Conservation (phyloP, 805 yeast genomes). For the Candida loeiensis region DNA sequence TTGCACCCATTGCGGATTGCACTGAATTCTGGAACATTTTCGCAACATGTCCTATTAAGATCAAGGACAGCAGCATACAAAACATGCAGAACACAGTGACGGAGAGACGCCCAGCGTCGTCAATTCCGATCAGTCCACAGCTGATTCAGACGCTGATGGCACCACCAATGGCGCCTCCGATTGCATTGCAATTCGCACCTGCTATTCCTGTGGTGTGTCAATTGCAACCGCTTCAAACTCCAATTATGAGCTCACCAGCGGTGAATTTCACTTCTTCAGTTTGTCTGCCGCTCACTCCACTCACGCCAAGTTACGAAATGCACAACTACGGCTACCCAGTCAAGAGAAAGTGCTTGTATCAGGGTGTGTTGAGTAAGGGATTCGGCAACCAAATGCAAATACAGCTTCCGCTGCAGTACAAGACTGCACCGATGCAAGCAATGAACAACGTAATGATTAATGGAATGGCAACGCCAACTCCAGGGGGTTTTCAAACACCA, state of each 20-base stretch:
- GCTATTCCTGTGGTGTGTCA: constrained; percentile 1
- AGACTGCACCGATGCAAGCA: neutral
- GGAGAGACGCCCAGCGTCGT: neutral
- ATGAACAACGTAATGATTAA: neutral
- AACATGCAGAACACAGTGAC: neutral
- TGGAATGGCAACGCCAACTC: neutral
- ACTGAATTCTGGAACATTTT: constrained; percentile 23
- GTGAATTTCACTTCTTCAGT: constrained; percentile 3
- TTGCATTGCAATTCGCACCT: constrained; percentile 1
- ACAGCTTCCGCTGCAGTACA: constrained; percentile 1
- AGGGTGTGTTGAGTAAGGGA: constrained; percentile 4
- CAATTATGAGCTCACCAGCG: constrained; percentile 5
- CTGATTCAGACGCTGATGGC: neutral
- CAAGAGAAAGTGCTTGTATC: constrained; percentile 10
- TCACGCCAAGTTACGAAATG: constrained; percentile 17
- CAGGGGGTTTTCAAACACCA: neutral
- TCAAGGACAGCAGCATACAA: neutral
- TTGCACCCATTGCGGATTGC: constrained; percentile 18
- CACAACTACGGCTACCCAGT: constrained; percentile 8
- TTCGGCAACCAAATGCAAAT: neutral
- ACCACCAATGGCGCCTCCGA: constrained; percentile 2
- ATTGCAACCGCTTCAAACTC: constrained; percentile 2
- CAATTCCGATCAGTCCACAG: neutral
- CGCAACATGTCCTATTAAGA: constrained; percentile 1
- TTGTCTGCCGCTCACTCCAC: constrained; percentile 20